Percentiles rank a stretch among this genome's conserved stretches.
These are phyloP conservation scores for Garcileccinum viscosum DNA, from an alignment of 1,284 basidiomycete genomes.

Conservation along the genomic window DNA sequence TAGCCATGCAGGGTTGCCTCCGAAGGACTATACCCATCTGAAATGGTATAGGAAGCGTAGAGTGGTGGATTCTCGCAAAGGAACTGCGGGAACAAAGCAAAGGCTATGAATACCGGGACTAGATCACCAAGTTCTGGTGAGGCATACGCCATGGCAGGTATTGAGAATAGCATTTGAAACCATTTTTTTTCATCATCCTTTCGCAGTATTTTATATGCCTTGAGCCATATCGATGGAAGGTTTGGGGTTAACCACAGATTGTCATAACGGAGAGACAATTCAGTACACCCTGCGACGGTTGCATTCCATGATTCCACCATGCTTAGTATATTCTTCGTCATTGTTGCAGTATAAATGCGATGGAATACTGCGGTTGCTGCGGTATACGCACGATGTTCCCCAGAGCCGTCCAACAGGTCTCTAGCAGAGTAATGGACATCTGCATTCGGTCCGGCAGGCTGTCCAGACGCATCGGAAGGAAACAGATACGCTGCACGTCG, in stretches of 20 bases:
- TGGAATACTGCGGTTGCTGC: slow-evolving; percentile 16
- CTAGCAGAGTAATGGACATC: slow-evolving; percentile 28
- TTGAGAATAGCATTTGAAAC: slow-evolving; percentile 39
- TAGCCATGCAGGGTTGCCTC: neutral
- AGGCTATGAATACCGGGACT: slow-evolving; percentile 39
- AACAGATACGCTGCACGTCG: slow-evolving; percentile 16
- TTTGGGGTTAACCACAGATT: slow-evolving; percentile 27
- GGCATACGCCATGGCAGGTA: slow-evolving; percentile 40
- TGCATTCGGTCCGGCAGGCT: neutral
- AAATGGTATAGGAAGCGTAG: slow-evolving; percentile 21
- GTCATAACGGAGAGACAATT: slow-evolving; percentile 27
- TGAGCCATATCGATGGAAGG: slow-evolving; percentile 37
- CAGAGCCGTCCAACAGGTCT: slow-evolving; percentile 8
- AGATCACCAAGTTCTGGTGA: slow-evolving; percentile 16
- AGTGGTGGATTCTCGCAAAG: slow-evolving; percentile 16
- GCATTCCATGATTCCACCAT: slow-evolving; percentile 19
- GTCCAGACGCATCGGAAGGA: slow-evolving; percentile 9
- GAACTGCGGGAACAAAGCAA: slow-evolving; percentile 33
- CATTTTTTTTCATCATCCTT: slow-evolving; percentile 12
- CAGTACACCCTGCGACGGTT: neutral
- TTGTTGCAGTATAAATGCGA: neutral
- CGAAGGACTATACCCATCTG: slow-evolving; percentile 19
- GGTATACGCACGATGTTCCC: slow-evolving; percentile 23
- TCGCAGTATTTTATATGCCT: slow-evolving; percentile 40
- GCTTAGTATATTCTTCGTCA: slow-evolving; percentile 4